A percentile compares a stretch with the other conserved stretches of the same genome.
Evolutionary conservation across 179 eudicot species (phyloP).

Genomic region (Sideroxylon spinosum): DNA sequence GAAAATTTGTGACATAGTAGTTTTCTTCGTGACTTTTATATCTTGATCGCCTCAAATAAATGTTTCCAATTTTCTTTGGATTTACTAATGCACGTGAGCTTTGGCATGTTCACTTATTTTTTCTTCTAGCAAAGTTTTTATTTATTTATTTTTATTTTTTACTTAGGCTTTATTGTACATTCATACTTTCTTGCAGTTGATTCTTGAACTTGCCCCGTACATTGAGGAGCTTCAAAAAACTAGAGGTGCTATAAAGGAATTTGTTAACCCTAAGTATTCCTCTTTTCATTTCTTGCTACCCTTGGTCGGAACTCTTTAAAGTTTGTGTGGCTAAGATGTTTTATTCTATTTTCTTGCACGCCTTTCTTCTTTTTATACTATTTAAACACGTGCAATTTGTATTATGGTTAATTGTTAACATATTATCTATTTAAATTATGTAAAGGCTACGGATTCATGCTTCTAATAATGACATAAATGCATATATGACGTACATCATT

Average conservation of each 20-base stretch:
- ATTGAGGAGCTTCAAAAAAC: constrained; percentile 83
- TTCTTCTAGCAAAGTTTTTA: not conserved
- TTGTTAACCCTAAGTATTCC: constrained; percentile 88
- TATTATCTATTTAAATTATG: not conserved
- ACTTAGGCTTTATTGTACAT: constrained; percentile 12
- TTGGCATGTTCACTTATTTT: not conserved
- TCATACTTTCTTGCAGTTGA: constrained; percentile 52
- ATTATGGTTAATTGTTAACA: not conserved
- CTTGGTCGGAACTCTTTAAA: not conserved
- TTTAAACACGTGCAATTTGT: not conserved
- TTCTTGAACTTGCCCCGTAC: constrained; percentile 82
- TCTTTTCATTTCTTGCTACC: constrained; percentile 10
- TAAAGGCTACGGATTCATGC: not conserved
- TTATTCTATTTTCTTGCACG: not conserved
- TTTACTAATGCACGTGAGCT: not conserved
- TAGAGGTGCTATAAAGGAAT: constrained; percentile 87
- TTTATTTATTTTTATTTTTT: not conserved
- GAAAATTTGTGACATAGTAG: not conserved
- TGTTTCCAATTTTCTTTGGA: not conserved
- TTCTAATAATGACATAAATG: not conserved
- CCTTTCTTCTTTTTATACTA: not conserved
- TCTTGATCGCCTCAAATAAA: not conserved
- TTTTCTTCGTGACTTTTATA: constrained; percentile 2
- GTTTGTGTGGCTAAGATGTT: not conserved
- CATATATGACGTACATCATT: too few relatives aligned